phyloP scores from a whole-genome alignment of 805 yeast species.

The Candida xiaguanensis region DNA sequence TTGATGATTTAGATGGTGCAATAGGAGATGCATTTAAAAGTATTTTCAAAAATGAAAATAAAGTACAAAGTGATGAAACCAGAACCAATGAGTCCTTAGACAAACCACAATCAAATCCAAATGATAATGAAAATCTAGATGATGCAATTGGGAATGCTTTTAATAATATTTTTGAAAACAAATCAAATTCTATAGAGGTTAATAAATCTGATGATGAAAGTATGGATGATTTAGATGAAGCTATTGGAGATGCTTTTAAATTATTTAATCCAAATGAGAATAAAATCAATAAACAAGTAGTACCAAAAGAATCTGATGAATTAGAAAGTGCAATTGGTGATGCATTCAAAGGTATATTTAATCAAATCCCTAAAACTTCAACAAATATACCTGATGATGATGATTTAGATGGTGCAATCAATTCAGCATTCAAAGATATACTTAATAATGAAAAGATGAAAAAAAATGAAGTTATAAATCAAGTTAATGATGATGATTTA shows the following conservation, averaged over 20 bases:
- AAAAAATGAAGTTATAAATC: neutral
- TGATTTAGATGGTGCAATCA: conserved; percentile 26
- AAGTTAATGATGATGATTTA: conserved; percentile 16
- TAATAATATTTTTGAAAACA: conserved; percentile 1
- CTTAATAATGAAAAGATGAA: conserved; percentile 15
- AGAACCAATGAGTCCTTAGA: neutral
- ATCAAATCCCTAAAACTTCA: neutral
- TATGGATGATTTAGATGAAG: conserved; percentile 12
- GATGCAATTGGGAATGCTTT: conserved; percentile 4
- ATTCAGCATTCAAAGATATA: conserved; percentile 18
- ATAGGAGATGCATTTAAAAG: conserved; percentile 18
- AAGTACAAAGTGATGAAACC: too few species aligned
- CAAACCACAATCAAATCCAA: too few species aligned
- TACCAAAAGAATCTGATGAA: conserved; percentile 3
- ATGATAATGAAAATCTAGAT: conserved; percentile 1
- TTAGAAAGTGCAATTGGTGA: conserved; percentile 9
- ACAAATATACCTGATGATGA: conserved; percentile 15
- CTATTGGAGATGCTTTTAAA: conserved; percentile 11
- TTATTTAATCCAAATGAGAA: neutral
- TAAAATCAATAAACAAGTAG: neutral
- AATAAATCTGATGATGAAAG: neutral
- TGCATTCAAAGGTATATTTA: conserved; percentile 4
- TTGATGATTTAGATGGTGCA: conserved; percentile 15
- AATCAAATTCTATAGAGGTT: neutral
- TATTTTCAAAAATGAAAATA: conserved; percentile 1